phyloP scores from a whole-genome alignment of 73 alveolate genomes.

The Paramecium sonneborni region DNA sequence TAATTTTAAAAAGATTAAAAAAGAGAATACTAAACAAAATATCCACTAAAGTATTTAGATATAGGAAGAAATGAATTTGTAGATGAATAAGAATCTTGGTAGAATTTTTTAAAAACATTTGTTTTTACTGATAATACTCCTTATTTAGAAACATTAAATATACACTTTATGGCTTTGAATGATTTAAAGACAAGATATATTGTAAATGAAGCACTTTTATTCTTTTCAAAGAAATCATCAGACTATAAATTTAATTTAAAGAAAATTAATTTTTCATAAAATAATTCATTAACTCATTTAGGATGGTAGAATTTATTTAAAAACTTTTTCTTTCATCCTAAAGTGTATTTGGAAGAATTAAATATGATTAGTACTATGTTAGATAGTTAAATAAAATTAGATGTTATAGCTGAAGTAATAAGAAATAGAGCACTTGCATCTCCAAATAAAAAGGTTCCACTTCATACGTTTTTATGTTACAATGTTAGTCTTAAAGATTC shows the following conservation, averaged over 20 bases:
- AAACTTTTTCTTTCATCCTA: conserved; percentile 48
- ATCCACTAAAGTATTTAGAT: not conserved
- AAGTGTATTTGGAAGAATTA: conserved; percentile 15
- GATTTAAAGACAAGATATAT: not conserved
- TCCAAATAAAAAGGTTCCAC: not conserved
- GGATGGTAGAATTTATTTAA: conserved; percentile 21
- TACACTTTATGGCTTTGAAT: conserved; percentile 44
- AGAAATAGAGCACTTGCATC: not conserved
- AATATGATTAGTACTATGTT: conserved; percentile 22
- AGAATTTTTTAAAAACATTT: not conserved
- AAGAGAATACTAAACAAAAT: not conserved
- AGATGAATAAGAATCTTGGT: not conserved
- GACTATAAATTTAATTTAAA: not conserved
- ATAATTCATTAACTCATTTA: not conserved
- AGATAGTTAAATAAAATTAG: not conserved
- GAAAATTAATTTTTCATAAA: not conserved
- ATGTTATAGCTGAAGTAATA: not conserved
- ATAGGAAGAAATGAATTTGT: conserved; percentile 42
- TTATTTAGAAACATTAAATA: not conserved
- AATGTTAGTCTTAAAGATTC: conserved; percentile 3
- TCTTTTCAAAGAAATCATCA: not conserved
- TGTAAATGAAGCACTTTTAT: not conserved
- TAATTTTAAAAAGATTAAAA: not conserved
- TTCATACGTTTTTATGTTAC: conserved; percentile 5
- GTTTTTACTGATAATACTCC: conserved; percentile 34